Conservation (phyloP, 345 rosid species). For the Bruguiera sexangula region DNA sequence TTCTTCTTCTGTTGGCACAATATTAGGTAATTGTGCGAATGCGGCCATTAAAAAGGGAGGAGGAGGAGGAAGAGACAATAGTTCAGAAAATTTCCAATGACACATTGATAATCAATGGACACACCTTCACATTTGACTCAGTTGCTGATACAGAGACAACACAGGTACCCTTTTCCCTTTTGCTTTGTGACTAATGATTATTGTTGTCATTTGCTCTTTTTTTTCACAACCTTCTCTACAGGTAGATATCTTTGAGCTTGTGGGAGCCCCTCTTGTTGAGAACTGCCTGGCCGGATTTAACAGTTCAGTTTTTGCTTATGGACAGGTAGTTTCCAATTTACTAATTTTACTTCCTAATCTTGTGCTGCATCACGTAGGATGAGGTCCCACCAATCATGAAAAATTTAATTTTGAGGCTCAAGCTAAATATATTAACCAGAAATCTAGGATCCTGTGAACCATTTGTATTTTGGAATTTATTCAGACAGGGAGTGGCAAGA, state of each 20-base stretch:
- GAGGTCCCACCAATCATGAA: too few relatives aligned
- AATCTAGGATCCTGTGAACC: background rate
- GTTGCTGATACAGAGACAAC: conserved; percentile 72
- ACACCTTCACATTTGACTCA: conserved; percentile 79
- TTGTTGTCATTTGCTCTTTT: too few relatives aligned
- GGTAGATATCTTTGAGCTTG: conserved; percentile 76
- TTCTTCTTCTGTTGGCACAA: background rate
- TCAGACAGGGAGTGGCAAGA: conserved; percentile 96
- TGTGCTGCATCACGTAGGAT: background rate
- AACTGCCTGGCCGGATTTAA: conserved; percentile 95
- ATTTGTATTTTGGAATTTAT: conserved; percentile 8
- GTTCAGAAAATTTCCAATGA: conserved; percentile 58
- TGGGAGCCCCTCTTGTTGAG: conserved; percentile 89
- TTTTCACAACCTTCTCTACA: conserved; percentile 22
- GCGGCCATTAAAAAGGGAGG: conserved; percentile 78
- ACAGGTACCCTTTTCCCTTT: conserved; percentile 36
- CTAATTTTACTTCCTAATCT: conserved; percentile 2
- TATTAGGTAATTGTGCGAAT: conserved; percentile 78
- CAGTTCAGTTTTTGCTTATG: conserved; percentile 96
- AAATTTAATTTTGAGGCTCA: too few relatives aligned
- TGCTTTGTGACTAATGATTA: too few relatives aligned
- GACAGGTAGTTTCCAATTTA: conserved; percentile 56
- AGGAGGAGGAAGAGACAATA: conserved; percentile 64
- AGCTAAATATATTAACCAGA: too few relatives aligned
- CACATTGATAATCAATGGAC: conserved; percentile 68